Conservation (phyloP, 2,329 filamentous ascomycete species). For the Aurifilum marmelostoma region DNA sequence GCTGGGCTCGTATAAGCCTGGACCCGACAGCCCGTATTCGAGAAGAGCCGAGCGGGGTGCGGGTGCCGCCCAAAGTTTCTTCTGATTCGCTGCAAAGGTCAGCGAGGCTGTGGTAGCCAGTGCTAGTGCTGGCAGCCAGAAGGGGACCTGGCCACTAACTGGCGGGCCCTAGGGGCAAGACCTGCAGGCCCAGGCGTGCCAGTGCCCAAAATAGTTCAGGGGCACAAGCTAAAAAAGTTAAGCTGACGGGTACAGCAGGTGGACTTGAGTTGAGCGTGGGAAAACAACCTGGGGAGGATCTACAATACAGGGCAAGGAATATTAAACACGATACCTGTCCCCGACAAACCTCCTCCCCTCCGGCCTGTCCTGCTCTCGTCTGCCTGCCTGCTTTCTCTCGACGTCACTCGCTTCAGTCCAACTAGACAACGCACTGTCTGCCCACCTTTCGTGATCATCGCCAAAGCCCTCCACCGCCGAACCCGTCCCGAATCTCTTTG, state of each 20-base stretch:
- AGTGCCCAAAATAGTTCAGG: constrained; percentile 12
- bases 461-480: background rate
- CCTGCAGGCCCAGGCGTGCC: constrained; percentile 1
- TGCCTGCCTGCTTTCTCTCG: background rate
- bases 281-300: constrained; percentile 1
- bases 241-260: background rate
- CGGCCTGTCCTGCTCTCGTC: background rate
- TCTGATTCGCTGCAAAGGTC: constrained; percentile 7
- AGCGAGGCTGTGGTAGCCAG: background rate
- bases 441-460: background rate
- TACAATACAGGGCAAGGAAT: background rate
- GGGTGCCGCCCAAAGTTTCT: background rate
- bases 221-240: background rate
- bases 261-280: background rate
- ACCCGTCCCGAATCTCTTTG: constrained; percentile 2
- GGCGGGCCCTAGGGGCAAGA: background rate
- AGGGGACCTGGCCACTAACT: background rate
- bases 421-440: background rate
- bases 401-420: constrained; percentile 3
- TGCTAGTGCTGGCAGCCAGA: background rate
- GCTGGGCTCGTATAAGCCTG: constrained; percentile 7
- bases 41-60: background rate
- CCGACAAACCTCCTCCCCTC: background rate
- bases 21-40: constrained; percentile 12
- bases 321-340: constrained; percentile 4